A percentile compares a stretch with the other conserved stretches of the same genome.
These are phyloP conservation scores for Tubosaeta sp. DNA, from an alignment of 768 basidiomycete species.

Conservation along the genomic window DNA sequence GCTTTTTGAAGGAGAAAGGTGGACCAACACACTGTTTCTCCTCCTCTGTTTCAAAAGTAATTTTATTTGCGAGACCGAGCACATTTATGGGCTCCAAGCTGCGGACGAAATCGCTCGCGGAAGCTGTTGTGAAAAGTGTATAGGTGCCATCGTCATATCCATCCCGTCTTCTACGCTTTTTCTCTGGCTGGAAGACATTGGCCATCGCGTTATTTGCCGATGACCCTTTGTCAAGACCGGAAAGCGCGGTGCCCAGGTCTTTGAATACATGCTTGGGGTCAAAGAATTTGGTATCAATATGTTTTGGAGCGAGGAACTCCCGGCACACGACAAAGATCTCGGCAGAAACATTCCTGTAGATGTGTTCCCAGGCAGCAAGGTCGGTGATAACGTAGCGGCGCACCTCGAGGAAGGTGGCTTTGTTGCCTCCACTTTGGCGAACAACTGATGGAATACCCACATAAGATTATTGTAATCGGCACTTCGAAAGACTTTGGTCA, in stretches of 20 bases:
- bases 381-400: slow-evolving; percentile 11
- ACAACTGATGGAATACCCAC: slow-evolving; percentile 98
- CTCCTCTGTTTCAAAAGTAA: slow-evolving; percentile 75
- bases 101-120: slow-evolving; percentile 68
- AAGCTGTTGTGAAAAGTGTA: slow-evolving; percentile 73
- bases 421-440: slow-evolving; percentile 95
- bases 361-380: background rate
- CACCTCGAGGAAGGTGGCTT: slow-evolving; percentile 97
- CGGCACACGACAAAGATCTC: slow-evolving; percentile 99
- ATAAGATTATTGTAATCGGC: slow-evolving; percentile 97
- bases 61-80: slow-evolving; percentile 74
- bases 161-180: slow-evolving; percentile 87
- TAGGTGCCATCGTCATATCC: slow-evolving; percentile 96
- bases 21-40: slow-evolving; percentile 63
- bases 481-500: slow-evolving; percentile 98
- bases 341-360: slow-evolving; percentile 88
- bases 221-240: slow-evolving; percentile 47
- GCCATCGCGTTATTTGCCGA: slow-evolving; percentile 68
- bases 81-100: slow-evolving; percentile 69
- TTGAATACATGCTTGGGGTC: slow-evolving; percentile 98
- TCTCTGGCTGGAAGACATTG: slow-evolving; percentile 97
- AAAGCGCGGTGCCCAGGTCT: slow-evolving; percentile 56
- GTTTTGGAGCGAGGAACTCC: slow-evolving; percentile 89
- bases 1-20: background rate
- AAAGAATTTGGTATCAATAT: slow-evolving; percentile 97